Percentiles rank a stretch among this genome's conserved stretches.
These are phyloP conservation scores for Acer saccharum DNA, from an alignment of 345 rosid species.

Conservation along the genomic window DNA sequence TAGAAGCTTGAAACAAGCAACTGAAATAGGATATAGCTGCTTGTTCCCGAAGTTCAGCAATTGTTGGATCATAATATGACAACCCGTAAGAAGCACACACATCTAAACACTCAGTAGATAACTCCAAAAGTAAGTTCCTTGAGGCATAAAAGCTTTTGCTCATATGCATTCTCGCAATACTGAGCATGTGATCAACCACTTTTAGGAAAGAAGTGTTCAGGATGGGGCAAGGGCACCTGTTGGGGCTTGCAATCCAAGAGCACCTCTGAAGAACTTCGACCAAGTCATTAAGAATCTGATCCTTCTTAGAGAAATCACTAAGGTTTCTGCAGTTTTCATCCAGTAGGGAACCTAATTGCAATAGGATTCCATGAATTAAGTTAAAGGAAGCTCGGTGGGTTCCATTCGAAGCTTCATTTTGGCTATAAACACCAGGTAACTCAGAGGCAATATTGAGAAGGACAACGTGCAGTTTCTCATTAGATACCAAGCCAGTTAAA, in stretches of 20 bases:
- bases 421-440: slow-evolving; percentile 41
- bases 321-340: slow-evolving; percentile 83
- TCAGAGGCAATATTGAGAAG: slow-evolving; percentile 68
- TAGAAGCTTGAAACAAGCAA: slow-evolving; percentile 65
- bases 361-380: slow-evolving; percentile 76
- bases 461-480: slow-evolving; percentile 74
- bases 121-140: slow-evolving; percentile 60
- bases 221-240: slow-evolving; percentile 77
- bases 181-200: slow-evolving; percentile 80
- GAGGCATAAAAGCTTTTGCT: slow-evolving; percentile 42
- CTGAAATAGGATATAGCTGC: slow-evolving; percentile 80
- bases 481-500: slow-evolving; percentile 84
- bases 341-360: slow-evolving; percentile 80
- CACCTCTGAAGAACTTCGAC: slow-evolving; percentile 49
- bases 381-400: slow-evolving; percentile 48
- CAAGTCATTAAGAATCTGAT: slow-evolving; percentile 70
- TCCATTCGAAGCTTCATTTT: slow-evolving; percentile 27
- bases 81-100: slow-evolving; percentile 52
- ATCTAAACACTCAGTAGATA: slow-evolving; percentile 70
- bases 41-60: slow-evolving; percentile 78
- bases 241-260: slow-evolving; percentile 79
- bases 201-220: slow-evolving; percentile 72
- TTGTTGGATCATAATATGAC: slow-evolving; percentile 76
- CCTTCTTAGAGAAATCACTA: slow-evolving; percentile 71
- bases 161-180: slow-evolving; percentile 48